phyloP scores from a whole-genome alignment of 2,329 filamentous ascomycete genomes.

The Chaetomiaceae sp. region DNA sequence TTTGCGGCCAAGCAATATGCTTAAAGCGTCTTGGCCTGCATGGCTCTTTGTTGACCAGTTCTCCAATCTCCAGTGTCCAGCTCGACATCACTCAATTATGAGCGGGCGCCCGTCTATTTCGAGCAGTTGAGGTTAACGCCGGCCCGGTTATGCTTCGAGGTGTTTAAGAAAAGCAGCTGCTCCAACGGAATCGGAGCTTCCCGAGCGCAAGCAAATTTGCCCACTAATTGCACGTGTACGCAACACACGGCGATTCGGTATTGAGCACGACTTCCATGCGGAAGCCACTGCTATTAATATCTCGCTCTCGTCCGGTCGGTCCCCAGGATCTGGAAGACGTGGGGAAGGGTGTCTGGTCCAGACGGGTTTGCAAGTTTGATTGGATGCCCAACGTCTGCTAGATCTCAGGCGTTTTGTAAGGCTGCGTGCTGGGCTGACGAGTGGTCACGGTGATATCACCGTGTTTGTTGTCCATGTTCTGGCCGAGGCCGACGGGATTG shows the following conservation, averaged over 20 bases:
- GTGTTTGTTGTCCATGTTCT: too few species aligned
- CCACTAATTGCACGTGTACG: too few species aligned
- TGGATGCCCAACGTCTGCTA: neutral
- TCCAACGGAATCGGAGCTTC: neutral
- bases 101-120: neutral
- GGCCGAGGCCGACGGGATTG: too few species aligned
- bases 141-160: too few species aligned
- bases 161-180: too few species aligned
- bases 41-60: too few species aligned
- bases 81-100: neutral
- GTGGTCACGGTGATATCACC: too few species aligned
- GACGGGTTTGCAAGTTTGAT: neutral
- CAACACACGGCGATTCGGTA: neutral
- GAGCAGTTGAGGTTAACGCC: too few species aligned
- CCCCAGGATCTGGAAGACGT: constrained; percentile 7
- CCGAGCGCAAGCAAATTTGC: neutral
- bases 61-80: too few species aligned
- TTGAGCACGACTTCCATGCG: neutral
- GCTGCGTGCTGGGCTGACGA: too few species aligned
- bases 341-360: neutral
- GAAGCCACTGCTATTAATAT: constrained; percentile 12
- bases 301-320: constrained; percentile 3
- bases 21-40: too few species aligned
- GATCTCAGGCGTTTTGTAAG: neutral
- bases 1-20: neutral